Evolutionary conservation across 2,329 filamentous ascomycete genomes (phyloP), one percentile per base, ranked within the genome.

Genomic region (Botrytis byssoidea): DNA sequence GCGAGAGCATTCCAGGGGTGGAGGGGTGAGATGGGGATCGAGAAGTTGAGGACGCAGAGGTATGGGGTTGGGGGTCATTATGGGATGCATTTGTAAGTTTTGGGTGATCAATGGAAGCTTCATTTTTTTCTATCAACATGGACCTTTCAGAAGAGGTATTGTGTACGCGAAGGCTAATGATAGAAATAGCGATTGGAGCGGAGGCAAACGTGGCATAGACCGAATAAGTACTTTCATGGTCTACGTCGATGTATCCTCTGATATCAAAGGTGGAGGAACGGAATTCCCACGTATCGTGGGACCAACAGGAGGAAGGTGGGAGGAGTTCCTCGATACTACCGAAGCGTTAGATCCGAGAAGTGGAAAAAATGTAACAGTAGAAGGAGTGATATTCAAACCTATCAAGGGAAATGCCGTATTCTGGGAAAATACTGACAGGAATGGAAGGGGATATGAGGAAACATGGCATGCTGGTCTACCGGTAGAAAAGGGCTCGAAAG

Each of bases 21-120:
- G 88, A 85, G 85, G 1, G 83, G 84, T 1, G 82, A 88, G 70
- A 84, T 89, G 1, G 88, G 88, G 73, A 86, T 90, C 78, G 89
- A 91, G 80, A 85, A 86, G 68, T 84, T 90, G 75, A 89, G 88
- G 86, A 86, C 86, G 1, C 88, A 90, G 78, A 83, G 86, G 69
- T 91, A 91, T 77, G 86, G 85, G n/a, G 84, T 83, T 1, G 88
- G 88, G 4, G 89, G 88, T 1, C 88, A 90, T 79, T 91, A 90
- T 79, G 71, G 51, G 51, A 68, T 72, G 63, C 71, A 72, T 69
- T 72, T 68, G 71, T 72, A 72, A 60, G 71, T 72, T 37, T 5
- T 29, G 7, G 25, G 16, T 5, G 8, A 25, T 20, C 40, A 6
- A 12, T 25, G 29, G 22, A 37, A 48, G 7, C 8, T 9, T 22